A percentile compares a stretch with the other conserved stretches of the same genome.
Conservation (phyloP, 2,329 filamentous ascomycete species). For the Cladosporium sp. region DNA sequence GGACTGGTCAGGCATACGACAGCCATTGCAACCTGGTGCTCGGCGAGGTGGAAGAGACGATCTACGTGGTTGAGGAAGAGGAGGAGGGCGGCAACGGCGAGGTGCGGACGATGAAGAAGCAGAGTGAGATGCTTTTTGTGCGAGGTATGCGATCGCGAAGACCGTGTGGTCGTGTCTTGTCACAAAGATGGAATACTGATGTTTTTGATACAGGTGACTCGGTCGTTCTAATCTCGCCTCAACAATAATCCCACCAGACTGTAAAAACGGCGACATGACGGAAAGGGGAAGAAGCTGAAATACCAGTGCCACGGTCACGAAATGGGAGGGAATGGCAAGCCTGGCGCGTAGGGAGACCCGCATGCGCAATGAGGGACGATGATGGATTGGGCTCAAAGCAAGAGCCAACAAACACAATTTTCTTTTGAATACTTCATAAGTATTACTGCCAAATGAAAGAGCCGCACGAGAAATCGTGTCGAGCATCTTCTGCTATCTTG, state of each 20-base stretch:
- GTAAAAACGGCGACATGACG: too few relatives aligned
- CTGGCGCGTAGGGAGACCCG: neutral
- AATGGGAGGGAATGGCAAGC: neutral
- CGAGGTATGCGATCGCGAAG: constrained; percentile 61
- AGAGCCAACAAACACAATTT: constrained; percentile 3
- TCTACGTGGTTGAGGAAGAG: constrained; percentile 87
- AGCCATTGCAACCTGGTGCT: constrained; percentile 97
- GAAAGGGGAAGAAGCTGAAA: too few relatives aligned
- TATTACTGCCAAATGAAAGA: constrained; percentile 12
- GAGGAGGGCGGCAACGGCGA: constrained; percentile 74
- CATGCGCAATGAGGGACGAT: neutral
- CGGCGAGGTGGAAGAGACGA: constrained; percentile 94
- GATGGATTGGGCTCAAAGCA: neutral
- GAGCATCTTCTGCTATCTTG: neutral
- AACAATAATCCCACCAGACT: constrained; percentile 24
- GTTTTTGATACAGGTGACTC: constrained; percentile 41
- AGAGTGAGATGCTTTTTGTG: constrained; percentile 98
- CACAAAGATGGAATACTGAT: constrained; percentile 11
- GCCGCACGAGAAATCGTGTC: neutral
- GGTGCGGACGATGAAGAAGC: constrained; percentile 87
- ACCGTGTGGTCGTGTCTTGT: neutral
- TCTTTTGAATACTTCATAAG: constrained; percentile 13
- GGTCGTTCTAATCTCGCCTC: constrained; percentile 46
- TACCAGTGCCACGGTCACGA: too few relatives aligned
- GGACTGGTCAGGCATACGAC: constrained; percentile 76